Evolutionary conservation across 2,329 filamentous ascomycete species (phyloP).

Genomic region (Lojkania enalia): DNA sequence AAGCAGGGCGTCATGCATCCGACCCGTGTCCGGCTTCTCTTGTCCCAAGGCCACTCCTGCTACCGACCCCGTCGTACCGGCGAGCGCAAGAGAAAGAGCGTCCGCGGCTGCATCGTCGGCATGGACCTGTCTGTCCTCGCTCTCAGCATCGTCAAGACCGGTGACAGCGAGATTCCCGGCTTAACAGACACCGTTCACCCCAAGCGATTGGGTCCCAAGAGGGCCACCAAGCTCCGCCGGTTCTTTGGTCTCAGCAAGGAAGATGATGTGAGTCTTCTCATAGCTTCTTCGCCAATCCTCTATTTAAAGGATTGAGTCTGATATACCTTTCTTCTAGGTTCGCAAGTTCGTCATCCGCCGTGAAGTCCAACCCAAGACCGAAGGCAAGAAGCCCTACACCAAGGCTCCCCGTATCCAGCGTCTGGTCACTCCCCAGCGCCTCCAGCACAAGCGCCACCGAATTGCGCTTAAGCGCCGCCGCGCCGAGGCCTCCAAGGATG

Average conservation of each 20-base stretch:
- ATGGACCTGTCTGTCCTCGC: conserved; percentile 94
- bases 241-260: conserved; percentile 99
- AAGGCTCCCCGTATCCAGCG: conserved; percentile 99
- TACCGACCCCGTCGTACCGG: conserved; percentile 97
- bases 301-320: conserved; percentile 52
- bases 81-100: conserved; percentile 99
- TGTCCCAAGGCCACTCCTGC: conserved; percentile 96
- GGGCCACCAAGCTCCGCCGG: conserved; percentile 98
- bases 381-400: conserved; percentile 98
- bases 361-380: conserved; percentile 94
- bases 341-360: conserved; percentile 99
- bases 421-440: conserved; percentile 97
- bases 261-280: conserved; percentile 91
- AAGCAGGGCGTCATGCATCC: conserved; percentile 99
- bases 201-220: conserved; percentile 99
- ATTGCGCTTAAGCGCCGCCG: conserved; percentile 98
- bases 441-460: conserved; percentile 99
- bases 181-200: conserved; percentile 97
- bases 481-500: conserved; percentile 96
- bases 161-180: conserved; percentile 89
- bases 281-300: conserved; percentile 67
- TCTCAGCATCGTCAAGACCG: conserved; percentile 96
- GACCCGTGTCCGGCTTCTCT: conserved; percentile 96
- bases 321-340: conserved; percentile 64
- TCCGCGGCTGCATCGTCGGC: conserved; percentile 98